These are phyloP conservation scores for Alternaria brassicicola DNA, from an alignment of 2,329 filamentous ascomycete genomes.

Conservation along the genomic window DNA sequence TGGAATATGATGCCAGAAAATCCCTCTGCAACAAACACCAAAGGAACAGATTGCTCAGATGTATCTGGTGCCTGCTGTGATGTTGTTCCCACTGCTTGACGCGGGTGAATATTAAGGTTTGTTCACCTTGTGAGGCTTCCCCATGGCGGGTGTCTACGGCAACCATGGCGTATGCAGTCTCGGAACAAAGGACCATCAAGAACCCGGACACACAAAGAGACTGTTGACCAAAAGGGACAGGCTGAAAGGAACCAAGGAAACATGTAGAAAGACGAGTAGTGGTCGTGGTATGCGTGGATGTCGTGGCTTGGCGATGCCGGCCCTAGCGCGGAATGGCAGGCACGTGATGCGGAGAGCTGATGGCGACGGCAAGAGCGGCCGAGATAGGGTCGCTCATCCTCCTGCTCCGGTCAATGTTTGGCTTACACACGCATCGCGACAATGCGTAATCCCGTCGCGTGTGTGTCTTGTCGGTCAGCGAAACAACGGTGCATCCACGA, in stretches of 20 bases:
- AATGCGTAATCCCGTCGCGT: conserved; percentile 51
- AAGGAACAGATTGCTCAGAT: background rate
- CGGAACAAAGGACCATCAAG: too few species aligned
- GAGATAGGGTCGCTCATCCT: background rate
- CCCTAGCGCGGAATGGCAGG: conserved; percentile 2
- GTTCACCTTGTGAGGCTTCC: too few species aligned
- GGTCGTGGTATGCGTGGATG: background rate
- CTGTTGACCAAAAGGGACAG: background rate
- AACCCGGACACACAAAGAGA: too few species aligned
- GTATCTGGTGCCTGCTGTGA: too few species aligned
- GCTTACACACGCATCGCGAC: background rate
- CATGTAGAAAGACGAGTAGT: background rate
- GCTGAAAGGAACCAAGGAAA: background rate
- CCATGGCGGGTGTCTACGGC: too few species aligned
- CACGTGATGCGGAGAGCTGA: conserved; percentile 6
- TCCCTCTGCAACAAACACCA: background rate
- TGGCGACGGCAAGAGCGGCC: conserved; percentile 1
- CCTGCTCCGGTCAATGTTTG: background rate
- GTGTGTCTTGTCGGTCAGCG: conserved; percentile 47
- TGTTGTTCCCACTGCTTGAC: too few species aligned
- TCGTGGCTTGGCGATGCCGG: background rate
- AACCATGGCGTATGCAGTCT: too few species aligned
- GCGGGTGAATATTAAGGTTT: too few species aligned
- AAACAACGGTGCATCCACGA: conserved; percentile 51
- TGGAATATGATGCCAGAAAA: background rate